phyloP scores from a whole-genome alignment of 805 yeast species.

The Hagleromyces aurorensis region DNA sequence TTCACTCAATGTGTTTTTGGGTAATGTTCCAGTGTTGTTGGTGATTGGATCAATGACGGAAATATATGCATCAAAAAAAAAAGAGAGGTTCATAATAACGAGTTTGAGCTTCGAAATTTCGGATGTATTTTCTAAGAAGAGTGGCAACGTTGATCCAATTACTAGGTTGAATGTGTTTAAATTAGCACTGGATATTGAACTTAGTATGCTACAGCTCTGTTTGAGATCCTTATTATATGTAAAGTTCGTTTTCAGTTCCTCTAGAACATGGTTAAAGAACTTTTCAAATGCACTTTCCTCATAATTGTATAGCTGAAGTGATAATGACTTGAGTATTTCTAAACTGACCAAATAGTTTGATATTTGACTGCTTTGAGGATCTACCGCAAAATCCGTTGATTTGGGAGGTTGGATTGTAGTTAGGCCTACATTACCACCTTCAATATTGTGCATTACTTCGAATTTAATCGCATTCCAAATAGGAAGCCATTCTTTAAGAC shows the following conservation, averaged over 20 bases:
- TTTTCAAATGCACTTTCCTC: slow-evolving; percentile 31
- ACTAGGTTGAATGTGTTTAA: slow-evolving; percentile 40
- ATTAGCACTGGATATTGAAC: slow-evolving; percentile 47
- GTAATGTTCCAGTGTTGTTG: slow-evolving; percentile 1
- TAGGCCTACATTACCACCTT: slow-evolving; percentile 28
- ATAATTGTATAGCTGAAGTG: slow-evolving; percentile 29
- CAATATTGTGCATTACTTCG: slow-evolving; percentile 81
- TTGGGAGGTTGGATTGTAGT: slow-evolving; percentile 5
- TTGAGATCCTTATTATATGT: slow-evolving; percentile 45
- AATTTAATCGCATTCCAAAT: slow-evolving; percentile 85
- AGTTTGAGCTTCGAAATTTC: slow-evolving; percentile 52
- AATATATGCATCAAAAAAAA: slow-evolving; percentile 44
- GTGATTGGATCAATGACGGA: slow-evolving; percentile 31
- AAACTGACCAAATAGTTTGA: slow-evolving; percentile 38
- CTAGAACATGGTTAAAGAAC: slow-evolving; percentile 35
- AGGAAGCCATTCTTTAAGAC: slow-evolving; percentile 57
- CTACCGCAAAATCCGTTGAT: slow-evolving; percentile 20
- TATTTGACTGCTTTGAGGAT: slow-evolving; percentile 35
- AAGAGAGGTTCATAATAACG: slow-evolving; percentile 51
- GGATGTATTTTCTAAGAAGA: slow-evolving; percentile 32
- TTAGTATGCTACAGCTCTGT: slow-evolving; percentile 54
- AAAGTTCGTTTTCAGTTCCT: slow-evolving; percentile 50
- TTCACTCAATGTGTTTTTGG: slow-evolving; percentile 34
- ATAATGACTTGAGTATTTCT: slow-evolving; percentile 38
- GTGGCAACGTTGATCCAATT: slow-evolving; percentile 39